A percentile compares a stretch with the other conserved stretches of the same genome.
Evolutionary conservation across 1,284 basidiomycete species (phyloP).

Genomic region (Ganoderma meredithae): DNA sequence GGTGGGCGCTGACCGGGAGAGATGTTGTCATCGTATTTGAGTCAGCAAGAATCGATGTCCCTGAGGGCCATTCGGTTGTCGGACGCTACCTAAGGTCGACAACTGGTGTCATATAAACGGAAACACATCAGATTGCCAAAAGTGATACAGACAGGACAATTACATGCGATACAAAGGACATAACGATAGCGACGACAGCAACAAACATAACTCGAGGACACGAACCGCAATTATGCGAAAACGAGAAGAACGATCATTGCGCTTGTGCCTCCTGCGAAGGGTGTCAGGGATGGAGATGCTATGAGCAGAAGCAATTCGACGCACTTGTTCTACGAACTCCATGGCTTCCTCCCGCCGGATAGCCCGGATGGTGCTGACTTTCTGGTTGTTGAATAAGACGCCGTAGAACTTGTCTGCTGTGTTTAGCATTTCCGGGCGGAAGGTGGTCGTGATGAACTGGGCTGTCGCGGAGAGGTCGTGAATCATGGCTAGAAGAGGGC

Average conservation of each 20-base stretch:
- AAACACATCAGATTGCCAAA: neutral
- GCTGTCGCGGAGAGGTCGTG: conserved; percentile 86
- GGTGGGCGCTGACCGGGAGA: neutral
- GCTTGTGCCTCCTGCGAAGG: conserved; percentile 59
- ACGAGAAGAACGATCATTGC: conserved; percentile 44
- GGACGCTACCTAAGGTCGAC: neutral
- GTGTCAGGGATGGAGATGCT: neutral
- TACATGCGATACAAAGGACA: conserved; percentile 19
- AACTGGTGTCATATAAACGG: neutral
- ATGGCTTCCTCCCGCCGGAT: conserved; percentile 88
- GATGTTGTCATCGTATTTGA: no score
- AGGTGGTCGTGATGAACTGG: conserved; percentile 99
- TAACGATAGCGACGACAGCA: conserved; percentile 30
- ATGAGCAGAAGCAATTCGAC: conserved; percentile 18
- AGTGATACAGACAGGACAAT: conserved; percentile 25
- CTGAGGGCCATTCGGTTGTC: no score
- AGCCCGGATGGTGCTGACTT: conserved; percentile 86
- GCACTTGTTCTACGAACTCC: conserved; percentile 88
- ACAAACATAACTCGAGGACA: conserved; percentile 10
- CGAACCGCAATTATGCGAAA: neutral
- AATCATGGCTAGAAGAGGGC: conserved; percentile 80
- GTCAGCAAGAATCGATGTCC: no score
- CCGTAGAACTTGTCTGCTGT: conserved; percentile 97
- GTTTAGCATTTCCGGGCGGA: conserved; percentile 96
- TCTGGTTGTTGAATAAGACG: conserved; percentile 98